phyloP scores from a whole-genome alignment of 805 yeast genomes.

The Clavispora phyllophila region DNA sequence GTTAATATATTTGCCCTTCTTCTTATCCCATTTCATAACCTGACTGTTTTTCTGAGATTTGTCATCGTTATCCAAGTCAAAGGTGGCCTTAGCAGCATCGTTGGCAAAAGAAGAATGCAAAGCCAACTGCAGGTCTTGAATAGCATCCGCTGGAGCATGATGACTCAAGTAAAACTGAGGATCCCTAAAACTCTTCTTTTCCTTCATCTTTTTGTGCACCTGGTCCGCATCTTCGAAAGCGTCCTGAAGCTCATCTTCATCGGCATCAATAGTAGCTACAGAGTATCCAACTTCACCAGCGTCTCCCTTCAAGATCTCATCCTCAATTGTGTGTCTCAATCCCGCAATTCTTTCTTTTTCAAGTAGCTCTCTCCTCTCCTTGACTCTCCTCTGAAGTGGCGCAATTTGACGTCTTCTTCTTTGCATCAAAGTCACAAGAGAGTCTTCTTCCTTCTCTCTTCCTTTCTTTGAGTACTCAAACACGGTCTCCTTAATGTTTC shows the following conservation, averaged over 20 bases:
- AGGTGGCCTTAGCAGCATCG: conserved; percentile 81
- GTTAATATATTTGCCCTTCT: conserved; percentile 84
- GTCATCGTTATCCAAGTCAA: conserved; percentile 77
- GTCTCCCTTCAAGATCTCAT: conserved; percentile 58
- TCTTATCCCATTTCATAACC: conserved; percentile 86
- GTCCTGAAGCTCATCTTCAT: conserved; percentile 43
- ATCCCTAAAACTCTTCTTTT: conserved; percentile 59
- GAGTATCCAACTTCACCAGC: conserved; percentile 44
- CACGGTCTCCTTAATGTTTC: conserved; percentile 81
- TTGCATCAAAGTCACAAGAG: conserved; percentile 77
- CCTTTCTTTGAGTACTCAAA: conserved; percentile 69
- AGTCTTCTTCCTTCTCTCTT: conserved; percentile 51
- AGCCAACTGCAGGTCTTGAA: conserved; percentile 76
- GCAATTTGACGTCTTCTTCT: conserved; percentile 83
- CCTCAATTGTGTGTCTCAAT: conserved; percentile 64
- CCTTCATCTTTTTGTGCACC: conserved; percentile 23
- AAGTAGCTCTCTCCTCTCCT: conserved; percentile 59
- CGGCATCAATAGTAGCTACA: conserved; percentile 33
- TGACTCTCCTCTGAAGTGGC: conserved; percentile 75
- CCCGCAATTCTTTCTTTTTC: conserved; percentile 77
- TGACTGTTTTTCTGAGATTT: conserved; percentile 65
- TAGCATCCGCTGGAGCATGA: conserved; percentile 73
- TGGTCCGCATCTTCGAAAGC: conserved; percentile 53
- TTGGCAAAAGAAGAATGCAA: conserved; percentile 61
- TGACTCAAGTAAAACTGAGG: conserved; percentile 79